Evolutionary conservation across 2,329 filamentous ascomycete genomes (phyloP).

Genomic region (Aspergillus novoparasiticus): DNA sequence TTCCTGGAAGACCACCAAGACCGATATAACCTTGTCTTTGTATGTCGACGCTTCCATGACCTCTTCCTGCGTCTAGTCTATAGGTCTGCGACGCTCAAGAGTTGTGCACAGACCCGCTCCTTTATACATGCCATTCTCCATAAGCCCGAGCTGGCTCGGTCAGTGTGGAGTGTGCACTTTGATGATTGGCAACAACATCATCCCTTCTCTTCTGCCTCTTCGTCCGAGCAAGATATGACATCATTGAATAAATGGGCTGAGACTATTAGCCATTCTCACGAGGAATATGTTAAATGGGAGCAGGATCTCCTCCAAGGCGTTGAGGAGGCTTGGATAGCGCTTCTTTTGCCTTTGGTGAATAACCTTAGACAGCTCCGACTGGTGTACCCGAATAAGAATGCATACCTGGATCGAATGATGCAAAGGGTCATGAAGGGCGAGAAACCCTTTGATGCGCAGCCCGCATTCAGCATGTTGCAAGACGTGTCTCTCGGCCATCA

Average conservation of each 20-base stretch:
- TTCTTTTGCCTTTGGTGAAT: constrained; percentile 27
- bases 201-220: neutral
- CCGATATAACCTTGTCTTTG: constrained; percentile 30
- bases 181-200: constrained; percentile 22
- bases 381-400: constrained; percentile 21
- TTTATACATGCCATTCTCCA: constrained; percentile 25
- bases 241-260: constrained; percentile 12
- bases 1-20: constrained; percentile 27
- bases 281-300: constrained; percentile 27
- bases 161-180: constrained; percentile 27
- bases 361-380: constrained; percentile 27
- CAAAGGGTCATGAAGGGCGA: constrained; percentile 23
- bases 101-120: constrained; percentile 20
- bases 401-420: constrained; percentile 26
- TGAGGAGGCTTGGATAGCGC: constrained; percentile 31
- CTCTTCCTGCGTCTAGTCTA: constrained; percentile 31
- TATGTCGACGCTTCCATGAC: constrained; percentile 29
- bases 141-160: constrained; percentile 26
- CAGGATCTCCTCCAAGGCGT: constrained; percentile 23
- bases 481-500: constrained; percentile 24
- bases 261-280: constrained; percentile 18
- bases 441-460: constrained; percentile 18
- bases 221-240: constrained; percentile 9
- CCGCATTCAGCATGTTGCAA: constrained; percentile 22
- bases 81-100: constrained; percentile 19